Conservation (phyloP, 768 basidiomycete species). For the Suillus discolor region DNA sequence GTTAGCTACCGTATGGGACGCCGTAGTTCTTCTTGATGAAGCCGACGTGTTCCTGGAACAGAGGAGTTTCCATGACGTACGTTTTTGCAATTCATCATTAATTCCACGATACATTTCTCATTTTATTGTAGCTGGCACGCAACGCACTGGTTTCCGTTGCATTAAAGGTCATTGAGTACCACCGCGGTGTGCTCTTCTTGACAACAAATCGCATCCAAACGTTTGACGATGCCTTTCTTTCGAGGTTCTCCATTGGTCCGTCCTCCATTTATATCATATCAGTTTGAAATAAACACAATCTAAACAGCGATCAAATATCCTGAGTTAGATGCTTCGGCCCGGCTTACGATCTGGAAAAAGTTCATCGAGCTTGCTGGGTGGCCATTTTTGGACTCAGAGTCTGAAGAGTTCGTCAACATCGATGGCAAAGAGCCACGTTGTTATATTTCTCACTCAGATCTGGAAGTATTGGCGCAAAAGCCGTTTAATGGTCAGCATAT, state of each 20-base stretch:
- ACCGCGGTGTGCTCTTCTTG: conserved; percentile 60
- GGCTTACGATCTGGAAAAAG: conserved; percentile 25
- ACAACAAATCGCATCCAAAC: conserved; percentile 40
- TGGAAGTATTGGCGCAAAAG: conserved; percentile 26
- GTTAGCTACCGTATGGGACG: conserved; percentile 59
- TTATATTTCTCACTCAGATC: conserved; percentile 15
- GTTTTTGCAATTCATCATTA: not conserved
- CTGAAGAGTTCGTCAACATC: conserved; percentile 8
- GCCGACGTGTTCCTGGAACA: conserved; percentile 20
- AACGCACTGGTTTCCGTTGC: conserved; percentile 78
- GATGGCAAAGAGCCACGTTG: conserved; percentile 12
- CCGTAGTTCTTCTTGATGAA: conserved; percentile 60
- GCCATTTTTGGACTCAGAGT: conserved; percentile 8
- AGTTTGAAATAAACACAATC: not conserved
- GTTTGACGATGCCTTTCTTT: conserved; percentile 71
- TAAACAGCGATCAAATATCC: conserved; percentile 26
- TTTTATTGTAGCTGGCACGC: conserved; percentile 41
- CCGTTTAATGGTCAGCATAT: conserved; percentile 27
- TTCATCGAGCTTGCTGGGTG: conserved; percentile 26
- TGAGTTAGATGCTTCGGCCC: conserved; percentile 24
- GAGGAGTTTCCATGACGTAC: conserved; percentile 39
- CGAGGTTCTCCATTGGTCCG: conserved; percentile 59
- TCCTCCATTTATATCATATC: not conserved
- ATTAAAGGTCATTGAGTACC: conserved; percentile 60
- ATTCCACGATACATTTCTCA: not conserved